Base-by-base conservation (phyloP, 1,284 basidiomycete genomes). In the Takashimella koratensis region DNA sequence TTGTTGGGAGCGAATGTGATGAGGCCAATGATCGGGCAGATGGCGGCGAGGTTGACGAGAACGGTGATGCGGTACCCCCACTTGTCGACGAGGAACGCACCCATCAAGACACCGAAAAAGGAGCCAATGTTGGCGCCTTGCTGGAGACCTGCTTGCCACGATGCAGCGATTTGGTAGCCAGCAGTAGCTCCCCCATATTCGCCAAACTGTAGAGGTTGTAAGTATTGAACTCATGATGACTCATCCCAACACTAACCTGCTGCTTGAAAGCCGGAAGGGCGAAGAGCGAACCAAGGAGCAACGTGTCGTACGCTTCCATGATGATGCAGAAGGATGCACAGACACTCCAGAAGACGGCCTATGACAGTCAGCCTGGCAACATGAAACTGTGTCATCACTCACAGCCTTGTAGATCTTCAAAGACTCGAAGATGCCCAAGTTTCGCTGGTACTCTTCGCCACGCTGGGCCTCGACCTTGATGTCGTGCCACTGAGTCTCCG, bases 81-180 rank as follows among this genome's bases (percentile, higher is more conserved):
- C 16, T 21, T 24, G 43, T 45, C 83, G 8, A 85, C 84, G 22
- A 86, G 80, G 64, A 86, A 76, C 2, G 85, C 85, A 3, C 84
- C 84, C 51, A 86, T 79, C 2, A 84, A 83, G 20, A 86, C 80
- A 57, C 11, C 51, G 22, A 52, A 41, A 23, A 52, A 41, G 20
- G 42, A n/a, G 3, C 51, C 51, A 22, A 47, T 47, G n/a, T 44
- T 47, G 10, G 51, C 43, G 8, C 21, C 51, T 12, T 52, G 30
- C 10, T 40, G 30, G 4, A 44, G 23, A 25, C 21, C 51, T 4
- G 45, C 45, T 22, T 52, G 45, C 51, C 51, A 52, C 16, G 45
- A 21, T 8, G 51, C 41, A 4, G 26, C 8, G 39, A 52, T 25
- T 36, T 52, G 45, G 25, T 47, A 52, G 12, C 41, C 30, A 16